Evolutionary conservation across 2,329 filamentous ascomycete species (phyloP).

Genomic region (Arthrobotrys megalospora): DNA sequence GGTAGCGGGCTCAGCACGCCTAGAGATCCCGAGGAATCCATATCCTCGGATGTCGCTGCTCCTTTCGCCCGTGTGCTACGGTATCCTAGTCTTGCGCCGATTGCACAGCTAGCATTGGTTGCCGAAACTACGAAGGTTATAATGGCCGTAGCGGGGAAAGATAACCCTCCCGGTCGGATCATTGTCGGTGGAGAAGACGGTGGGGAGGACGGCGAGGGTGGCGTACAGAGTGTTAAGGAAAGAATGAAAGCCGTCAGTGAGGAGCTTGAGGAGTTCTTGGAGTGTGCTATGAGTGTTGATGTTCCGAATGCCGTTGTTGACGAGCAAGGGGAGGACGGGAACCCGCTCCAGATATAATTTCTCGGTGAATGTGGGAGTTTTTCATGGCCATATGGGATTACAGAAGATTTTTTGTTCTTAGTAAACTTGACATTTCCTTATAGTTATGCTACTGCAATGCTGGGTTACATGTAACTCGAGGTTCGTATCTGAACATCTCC

Average conservation of each 20-base stretch:
- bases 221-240: conserved; percentile 88
- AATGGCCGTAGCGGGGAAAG: conserved; percentile 91
- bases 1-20: conserved; percentile 66
- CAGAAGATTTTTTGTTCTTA: not conserved
- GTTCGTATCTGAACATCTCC: not conserved
- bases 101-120: conserved; percentile 80
- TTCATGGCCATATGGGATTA: not conserved
- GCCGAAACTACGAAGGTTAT: conserved; percentile 92
- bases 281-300: conserved; percentile 88
- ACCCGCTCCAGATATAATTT: conserved; percentile 8
- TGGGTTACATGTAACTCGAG: not conserved
- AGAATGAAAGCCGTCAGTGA: conserved; percentile 97
- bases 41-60: conserved; percentile 66
- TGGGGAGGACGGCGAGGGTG: conserved; percentile 66
- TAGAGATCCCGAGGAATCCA: not conserved
- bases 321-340: conserved; percentile 45
- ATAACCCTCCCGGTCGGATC: conserved; percentile 93
- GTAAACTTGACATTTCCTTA: conserved; percentile 4
- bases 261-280: conserved; percentile 95
- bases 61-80: conserved; percentile 71
- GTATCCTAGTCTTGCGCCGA: conserved; percentile 80
- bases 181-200: conserved; percentile 85
- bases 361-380: not conserved
- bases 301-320: conserved; percentile 68
- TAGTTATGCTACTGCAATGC: not conserved